Conservation (phyloP, 2,329 filamentous ascomycete species). For the Claviceps paspali region DNA sequence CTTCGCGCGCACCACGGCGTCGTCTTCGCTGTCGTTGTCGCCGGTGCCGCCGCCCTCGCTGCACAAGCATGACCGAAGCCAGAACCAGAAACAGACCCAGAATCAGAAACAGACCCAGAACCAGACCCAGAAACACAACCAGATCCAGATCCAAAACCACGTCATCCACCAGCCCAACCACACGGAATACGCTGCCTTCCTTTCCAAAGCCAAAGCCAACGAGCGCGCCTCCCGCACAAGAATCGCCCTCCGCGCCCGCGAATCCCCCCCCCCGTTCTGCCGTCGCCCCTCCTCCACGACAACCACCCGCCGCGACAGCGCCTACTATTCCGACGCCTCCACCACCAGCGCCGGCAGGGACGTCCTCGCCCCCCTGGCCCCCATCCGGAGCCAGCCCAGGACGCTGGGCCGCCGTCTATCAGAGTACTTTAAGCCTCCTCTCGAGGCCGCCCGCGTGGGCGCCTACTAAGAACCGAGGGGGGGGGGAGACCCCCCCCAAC, state of each 20-base stretch:
- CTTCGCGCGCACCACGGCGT: constrained; percentile 11
- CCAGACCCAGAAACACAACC: no score
- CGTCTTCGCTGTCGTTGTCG: constrained; percentile 6
- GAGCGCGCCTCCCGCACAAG: constrained; percentile 5
- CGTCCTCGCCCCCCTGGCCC: no score
- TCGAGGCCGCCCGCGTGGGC: no score
- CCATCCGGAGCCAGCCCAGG: no score
- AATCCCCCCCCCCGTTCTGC: background rate
- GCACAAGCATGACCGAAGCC: background rate
- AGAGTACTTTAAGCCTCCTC: constrained; percentile 9
- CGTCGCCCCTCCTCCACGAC: background rate
- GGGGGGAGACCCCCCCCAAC: no score
- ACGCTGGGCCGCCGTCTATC: constrained; percentile 6
- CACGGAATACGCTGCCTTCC: constrained; percentile 12
- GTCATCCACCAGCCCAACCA: no score
- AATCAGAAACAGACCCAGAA: no score
- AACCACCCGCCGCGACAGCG: constrained; percentile 5
- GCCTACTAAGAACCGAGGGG: background rate
- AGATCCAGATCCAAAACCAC: no score
- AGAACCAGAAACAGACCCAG: background rate
- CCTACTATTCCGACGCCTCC: constrained; percentile 5
- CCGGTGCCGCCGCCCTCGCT: background rate
- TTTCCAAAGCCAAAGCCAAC: constrained; percentile 8
- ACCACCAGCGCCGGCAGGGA: constrained; percentile 1
- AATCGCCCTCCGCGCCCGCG: background rate